phyloP scores from a whole-genome alignment of 768 basidiomycete species.

The Gymnopilus dilepis region DNA sequence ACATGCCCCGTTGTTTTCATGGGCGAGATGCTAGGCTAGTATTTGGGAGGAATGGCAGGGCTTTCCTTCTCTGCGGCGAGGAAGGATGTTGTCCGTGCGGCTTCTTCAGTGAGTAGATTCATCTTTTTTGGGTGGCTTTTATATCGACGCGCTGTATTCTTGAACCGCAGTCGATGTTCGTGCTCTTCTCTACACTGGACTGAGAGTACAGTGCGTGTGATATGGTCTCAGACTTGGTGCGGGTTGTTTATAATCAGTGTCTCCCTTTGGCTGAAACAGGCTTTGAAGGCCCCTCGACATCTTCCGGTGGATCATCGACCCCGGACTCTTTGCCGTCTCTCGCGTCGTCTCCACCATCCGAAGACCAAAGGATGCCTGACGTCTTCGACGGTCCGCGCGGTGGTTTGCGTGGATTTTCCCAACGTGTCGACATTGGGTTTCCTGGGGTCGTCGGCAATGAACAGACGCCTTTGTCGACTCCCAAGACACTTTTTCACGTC shows the following conservation, averaged over 20 bases:
- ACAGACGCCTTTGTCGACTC: too few relatives aligned
- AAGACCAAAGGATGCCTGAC: too few relatives aligned
- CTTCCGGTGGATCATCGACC: neutral
- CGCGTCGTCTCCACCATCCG: too few relatives aligned
- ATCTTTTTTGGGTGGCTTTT: neutral
- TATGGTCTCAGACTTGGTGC: neutral
- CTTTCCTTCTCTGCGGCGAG: neutral
- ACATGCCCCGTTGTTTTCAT: constrained; percentile 7
- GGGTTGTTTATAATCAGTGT: neutral
- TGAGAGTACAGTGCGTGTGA: neutral
- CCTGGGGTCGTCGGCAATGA: too few relatives aligned
- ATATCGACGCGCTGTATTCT: neutral
- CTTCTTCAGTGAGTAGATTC: neutral
- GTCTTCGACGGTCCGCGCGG: too few relatives aligned
- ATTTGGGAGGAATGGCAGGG: neutral
- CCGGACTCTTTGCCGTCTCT: neutral
- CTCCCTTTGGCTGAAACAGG: too few relatives aligned
- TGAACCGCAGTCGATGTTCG: neutral
- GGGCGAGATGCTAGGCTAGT: neutral
- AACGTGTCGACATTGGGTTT: too few relatives aligned
- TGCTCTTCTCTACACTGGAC: neutral
- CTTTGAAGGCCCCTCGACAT: too few relatives aligned
- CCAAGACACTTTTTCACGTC: too few relatives aligned
- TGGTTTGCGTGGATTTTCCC: too few relatives aligned
- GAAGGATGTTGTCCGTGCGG: neutral